Conservation (phyloP, 352 stramenopile genomes). For the Pilasporangium apinafurcum region DNA sequence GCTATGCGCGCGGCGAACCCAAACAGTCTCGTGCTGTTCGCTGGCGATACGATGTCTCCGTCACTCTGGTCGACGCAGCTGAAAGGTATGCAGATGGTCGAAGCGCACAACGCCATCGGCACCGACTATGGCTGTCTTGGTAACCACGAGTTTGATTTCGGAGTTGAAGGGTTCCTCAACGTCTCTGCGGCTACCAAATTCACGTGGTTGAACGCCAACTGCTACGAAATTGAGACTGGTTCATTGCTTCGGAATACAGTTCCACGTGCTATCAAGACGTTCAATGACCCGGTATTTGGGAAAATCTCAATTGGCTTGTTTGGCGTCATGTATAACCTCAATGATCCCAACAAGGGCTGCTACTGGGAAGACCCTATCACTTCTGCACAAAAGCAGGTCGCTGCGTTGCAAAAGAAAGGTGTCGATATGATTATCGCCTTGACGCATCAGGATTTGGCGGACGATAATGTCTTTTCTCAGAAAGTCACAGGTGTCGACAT, state of each 20-base stretch:
- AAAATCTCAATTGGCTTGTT: conserved; percentile 57
- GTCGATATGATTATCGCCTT: conserved; percentile 71
- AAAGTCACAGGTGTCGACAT: conserved; percentile 56
- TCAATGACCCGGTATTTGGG: conserved; percentile 27
- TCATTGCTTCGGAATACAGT: conserved; percentile 42
- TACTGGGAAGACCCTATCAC: conserved; percentile 64
- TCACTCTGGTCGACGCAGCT: conserved; percentile 78
- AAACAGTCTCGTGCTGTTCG: conserved; percentile 73
- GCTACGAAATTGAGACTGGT: conserved; percentile 37
- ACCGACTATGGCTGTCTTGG: conserved; percentile 65
- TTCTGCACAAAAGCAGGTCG: conserved; percentile 43
- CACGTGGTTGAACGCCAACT: conserved; percentile 70
- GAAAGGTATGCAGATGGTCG: conserved; percentile 74
- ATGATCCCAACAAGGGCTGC: conserved; percentile 48
- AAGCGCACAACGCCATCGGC: conserved; percentile 68
- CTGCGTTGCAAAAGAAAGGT: conserved; percentile 17
- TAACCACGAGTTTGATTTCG: conserved; percentile 82
- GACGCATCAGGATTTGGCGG: conserved; percentile 56
- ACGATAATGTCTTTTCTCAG: conserved; percentile 64
- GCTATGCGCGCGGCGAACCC: conserved; percentile 44
- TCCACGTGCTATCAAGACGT: conserved; percentile 34
- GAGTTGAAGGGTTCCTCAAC: conserved; percentile 65
- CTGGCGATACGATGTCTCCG: conserved; percentile 67
- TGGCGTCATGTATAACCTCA: conserved; percentile 79
- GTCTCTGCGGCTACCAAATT: conserved; percentile 50